Conservation (phyloP, 768 basidiomycete species). For the Exsudoporus frostii region DNA sequence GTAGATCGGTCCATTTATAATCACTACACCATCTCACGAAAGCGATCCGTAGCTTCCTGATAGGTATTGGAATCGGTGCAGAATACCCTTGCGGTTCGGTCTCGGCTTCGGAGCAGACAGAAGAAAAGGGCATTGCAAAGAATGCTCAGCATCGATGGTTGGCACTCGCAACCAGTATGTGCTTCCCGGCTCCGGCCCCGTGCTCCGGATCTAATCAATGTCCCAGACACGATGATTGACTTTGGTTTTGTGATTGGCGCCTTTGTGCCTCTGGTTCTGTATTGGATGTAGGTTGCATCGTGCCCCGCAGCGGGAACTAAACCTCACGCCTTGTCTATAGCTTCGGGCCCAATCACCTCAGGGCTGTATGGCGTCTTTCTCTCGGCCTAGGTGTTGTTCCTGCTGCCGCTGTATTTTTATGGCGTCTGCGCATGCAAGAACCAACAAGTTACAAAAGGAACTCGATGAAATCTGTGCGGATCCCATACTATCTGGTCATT, state of each 20-base stretch:
- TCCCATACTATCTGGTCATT: slow-evolving; percentile 75
- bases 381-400: slow-evolving; percentile 83
- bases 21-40: neutral
- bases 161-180: slow-evolving; percentile 81
- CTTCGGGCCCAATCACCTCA: slow-evolving; percentile 75
- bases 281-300: slow-evolving; percentile 69
- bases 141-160: slow-evolving; percentile 85
- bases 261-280: slow-evolving; percentile 81
- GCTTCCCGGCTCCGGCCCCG: neutral
- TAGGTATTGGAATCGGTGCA: slow-evolving; percentile 86
- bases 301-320: neutral
- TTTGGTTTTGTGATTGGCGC: slow-evolving; percentile 75
- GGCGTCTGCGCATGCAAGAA: slow-evolving; percentile 85
- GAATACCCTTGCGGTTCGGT: slow-evolving; percentile 92
- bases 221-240: slow-evolving; percentile 79
- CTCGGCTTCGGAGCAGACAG: slow-evolving; percentile 86
- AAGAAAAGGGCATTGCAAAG: slow-evolving; percentile 74
- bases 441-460: slow-evolving; percentile 70
- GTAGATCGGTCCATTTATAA: slow-evolving; percentile 33
- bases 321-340: slow-evolving; percentile 32
- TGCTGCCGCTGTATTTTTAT: slow-evolving; percentile 75
- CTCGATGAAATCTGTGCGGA: slow-evolving; percentile 70
- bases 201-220: neutral
- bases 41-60: slow-evolving; percentile 57
- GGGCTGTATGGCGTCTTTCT: slow-evolving; percentile 84